Percentiles rank a stretch among this genome's conserved stretches.
phyloP scores from a whole-genome alignment of 139 green algal species.

The Picochlorum sp. region DNA sequence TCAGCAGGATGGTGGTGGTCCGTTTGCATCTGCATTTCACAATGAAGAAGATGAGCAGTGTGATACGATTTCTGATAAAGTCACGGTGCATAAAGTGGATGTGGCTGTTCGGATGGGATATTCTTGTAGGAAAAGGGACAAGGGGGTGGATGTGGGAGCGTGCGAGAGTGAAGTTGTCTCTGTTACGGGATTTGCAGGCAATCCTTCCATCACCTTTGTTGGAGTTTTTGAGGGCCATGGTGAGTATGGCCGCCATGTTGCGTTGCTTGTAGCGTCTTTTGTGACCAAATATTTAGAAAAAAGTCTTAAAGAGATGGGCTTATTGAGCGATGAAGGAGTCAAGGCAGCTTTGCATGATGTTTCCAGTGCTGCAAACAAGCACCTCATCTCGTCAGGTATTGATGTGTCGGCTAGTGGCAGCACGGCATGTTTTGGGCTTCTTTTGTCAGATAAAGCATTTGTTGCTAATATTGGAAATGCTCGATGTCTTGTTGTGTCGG shows the following conservation, averaged over 20 bases:
- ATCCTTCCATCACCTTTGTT: constrained; percentile 17
- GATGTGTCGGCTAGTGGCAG: constrained; percentile 24
- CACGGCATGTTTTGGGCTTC: constrained; percentile 32
- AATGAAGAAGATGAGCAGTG: no score
- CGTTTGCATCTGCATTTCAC: no score
- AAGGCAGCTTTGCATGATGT: constrained; percentile 14
- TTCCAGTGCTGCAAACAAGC: neutral
- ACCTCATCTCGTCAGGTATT: constrained; percentile 1
- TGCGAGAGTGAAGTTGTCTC: constrained; percentile 29
- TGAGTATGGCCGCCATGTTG: constrained; percentile 18
- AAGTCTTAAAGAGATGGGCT: constrained; percentile 15
- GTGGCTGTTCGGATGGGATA: neutral
- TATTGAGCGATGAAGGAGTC: constrained; percentile 9
- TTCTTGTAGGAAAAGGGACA: neutral
- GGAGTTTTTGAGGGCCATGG: constrained; percentile 49
- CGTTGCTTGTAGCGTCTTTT: neutral
- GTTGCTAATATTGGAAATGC: constrained; percentile 27
- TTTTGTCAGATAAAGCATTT: constrained; percentile 11
- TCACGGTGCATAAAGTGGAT: no score
- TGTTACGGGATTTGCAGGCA: constrained; percentile 14
- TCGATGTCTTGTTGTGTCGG: constrained; percentile 21
- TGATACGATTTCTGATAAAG: no score
- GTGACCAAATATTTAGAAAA: constrained; percentile 21
- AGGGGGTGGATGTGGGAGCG: constrained; percentile 14
- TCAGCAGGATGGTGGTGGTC: no score